Evolutionary conservation across 2,329 filamentous ascomycete species (phyloP).

Genomic region (Colletotrichum horii): DNA sequence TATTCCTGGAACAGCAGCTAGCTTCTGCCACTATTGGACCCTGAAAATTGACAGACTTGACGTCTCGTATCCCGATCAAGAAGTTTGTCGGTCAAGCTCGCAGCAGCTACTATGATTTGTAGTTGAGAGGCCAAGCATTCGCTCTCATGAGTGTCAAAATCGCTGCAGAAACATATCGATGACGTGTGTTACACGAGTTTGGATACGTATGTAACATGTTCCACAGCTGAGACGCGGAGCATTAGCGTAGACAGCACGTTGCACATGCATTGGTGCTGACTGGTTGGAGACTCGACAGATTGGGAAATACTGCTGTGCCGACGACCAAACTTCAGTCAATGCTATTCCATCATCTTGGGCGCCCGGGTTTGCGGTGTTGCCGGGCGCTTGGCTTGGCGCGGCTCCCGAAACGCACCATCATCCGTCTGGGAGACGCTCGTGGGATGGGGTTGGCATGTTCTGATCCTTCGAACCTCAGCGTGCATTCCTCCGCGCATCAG

Average conservation of each 20-base stretch:
- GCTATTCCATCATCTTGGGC: not conserved
- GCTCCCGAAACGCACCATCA: not conserved
- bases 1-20: not conserved
- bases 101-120: not conserved
- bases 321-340: not conserved
- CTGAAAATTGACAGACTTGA: not conserved
- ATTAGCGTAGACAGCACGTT: not conserved
- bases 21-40: not conserved
- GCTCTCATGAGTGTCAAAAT: not conserved
- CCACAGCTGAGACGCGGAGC: not conserved
- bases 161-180: not conserved
- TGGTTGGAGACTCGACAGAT: not conserved
- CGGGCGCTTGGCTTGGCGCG: not conserved
- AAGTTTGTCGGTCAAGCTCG: not conserved
- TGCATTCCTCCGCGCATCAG: not conserved
- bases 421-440: not conserved
- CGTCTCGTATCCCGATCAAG: not conserved
- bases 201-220: not conserved
- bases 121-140: not conserved
- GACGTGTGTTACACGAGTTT: not conserved
- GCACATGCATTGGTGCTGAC: not conserved
- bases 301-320: not conserved
- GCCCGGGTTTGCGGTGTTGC: not conserved
- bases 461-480: not conserved
- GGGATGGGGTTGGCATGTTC: not conserved